phyloP scores from a whole-genome alignment of 2,329 filamentous ascomycete species.

The Clonostachys solani region DNA sequence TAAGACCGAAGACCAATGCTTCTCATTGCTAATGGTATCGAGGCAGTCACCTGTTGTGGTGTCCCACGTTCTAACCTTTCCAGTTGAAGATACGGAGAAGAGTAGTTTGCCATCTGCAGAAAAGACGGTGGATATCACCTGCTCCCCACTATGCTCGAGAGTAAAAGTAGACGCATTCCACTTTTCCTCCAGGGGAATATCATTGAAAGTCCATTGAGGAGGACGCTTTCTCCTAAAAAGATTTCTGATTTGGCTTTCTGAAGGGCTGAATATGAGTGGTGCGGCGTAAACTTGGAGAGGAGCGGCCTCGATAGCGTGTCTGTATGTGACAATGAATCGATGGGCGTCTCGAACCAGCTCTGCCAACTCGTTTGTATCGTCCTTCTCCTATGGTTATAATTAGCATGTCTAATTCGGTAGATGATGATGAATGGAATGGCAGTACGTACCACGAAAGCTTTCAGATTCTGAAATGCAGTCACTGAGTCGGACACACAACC shows the following conservation, averaged over 20 bases:
- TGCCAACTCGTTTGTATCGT: no score
- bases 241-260: conserved; percentile 10
- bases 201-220: background rate
- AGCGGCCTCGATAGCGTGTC: conserved; percentile 15
- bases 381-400: no score
- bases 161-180: conserved; percentile 2
- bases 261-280: conserved; percentile 24
- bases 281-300: conserved; percentile 25
- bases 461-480: no score
- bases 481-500: no score
- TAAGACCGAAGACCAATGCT: no score
- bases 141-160: background rate
- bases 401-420: no score
- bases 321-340: conserved; percentile 18
- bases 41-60: background rate
- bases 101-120: background rate
- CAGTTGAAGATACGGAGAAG: no score
- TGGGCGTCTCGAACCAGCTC: conserved; percentile 16
- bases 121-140: background rate
- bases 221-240: conserved; percentile 2
- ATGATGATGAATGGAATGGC: no score
- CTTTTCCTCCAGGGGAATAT: background rate
- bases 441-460: no score
- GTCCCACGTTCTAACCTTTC: background rate
- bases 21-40: no score